Evolutionary conservation across 2,329 filamentous ascomycete species (phyloP).

Genomic region (Epichloe gansuensis): DNA sequence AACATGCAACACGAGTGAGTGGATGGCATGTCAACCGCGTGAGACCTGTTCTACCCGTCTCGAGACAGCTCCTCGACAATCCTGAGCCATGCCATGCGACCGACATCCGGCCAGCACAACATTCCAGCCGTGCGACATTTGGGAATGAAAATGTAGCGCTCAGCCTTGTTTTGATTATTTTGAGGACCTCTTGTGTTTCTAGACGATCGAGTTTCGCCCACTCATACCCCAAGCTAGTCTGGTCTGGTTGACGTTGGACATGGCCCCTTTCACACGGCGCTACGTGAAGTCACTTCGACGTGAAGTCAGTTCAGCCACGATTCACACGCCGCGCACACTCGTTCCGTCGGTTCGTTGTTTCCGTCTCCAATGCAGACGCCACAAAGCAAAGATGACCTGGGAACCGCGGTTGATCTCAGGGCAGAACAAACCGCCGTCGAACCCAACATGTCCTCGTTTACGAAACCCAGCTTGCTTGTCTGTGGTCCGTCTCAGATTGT

Average conservation of each 20-base stretch:
- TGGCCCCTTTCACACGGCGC: not conserved
- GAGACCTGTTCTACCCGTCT: not conserved
- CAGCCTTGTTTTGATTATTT: not conserved
- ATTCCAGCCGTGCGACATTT: not conserved
- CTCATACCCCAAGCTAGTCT: not conserved
- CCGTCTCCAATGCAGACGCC: too few relatives aligned
- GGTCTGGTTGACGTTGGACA: too few relatives aligned
- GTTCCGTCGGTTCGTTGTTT: too few relatives aligned
- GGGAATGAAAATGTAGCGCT: not conserved
- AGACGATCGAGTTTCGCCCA: not conserved
- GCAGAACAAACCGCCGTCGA: too few relatives aligned
- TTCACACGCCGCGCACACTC: too few relatives aligned
- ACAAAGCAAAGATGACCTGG: too few relatives aligned
- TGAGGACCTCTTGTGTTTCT: not conserved
- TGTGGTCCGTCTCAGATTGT: not conserved
- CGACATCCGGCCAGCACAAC: not conserved
- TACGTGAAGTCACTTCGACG: not conserved
- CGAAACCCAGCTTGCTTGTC: not conserved
- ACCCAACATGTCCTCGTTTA: too few relatives aligned
- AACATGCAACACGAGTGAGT: not conserved
- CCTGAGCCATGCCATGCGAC: not conserved
- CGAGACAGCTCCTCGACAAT: not conserved
- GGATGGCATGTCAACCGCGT: not conserved
- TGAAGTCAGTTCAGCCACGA: too few relatives aligned
- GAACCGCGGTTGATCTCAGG: too few relatives aligned